Evolutionary conservation across 371 early-diverging fungal species (phyloP), one percentile per base, ranked within the genome.

Genomic region (Thermomucor indicae-seudaticae): DNA sequence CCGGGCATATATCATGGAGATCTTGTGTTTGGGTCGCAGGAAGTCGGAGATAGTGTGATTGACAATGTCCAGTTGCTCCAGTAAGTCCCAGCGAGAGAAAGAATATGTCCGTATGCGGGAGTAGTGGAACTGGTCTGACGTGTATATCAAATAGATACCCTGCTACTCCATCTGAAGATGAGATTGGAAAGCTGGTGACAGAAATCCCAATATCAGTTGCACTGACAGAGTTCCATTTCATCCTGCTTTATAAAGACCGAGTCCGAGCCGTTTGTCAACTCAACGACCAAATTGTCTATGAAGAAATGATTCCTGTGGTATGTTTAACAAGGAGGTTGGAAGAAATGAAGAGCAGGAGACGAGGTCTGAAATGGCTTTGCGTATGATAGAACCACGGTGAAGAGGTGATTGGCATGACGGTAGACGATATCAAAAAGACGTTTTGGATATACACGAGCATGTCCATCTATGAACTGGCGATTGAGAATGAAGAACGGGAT

Each of bases 401-500:
- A 46, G 55, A 48, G 1, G 74, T 88, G 7, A 60, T 82, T 35
- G 84, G 76, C 0, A 71, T 93, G 67, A 71, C 80, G 0, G 79
- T 86, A 1, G 97, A 97, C 57, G 70, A 77, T 28, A 62, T 78
- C 8, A 89, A 89, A 52, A 78, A 80, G 43, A 95, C 96, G 0
- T 91, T 81, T 56, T 97, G 97, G 97, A 75, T 93, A 19, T 88
- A 79, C 39, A 93, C 95, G 2, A 81, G 80, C 4, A 50, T 62
- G 12, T 69, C 86, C 1, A 83, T 97, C 32, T 91, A 85, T 53
- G 96, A 97, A 63, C 72, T 96, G 8, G 77, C 91, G 14, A 79
- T 93, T 31, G 84, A 83, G 1, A 87, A 91, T 39, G 97, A 97
- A 64, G 93, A 92, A 47, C 81, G 94, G 4, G 86, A 96, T 57